These are phyloP conservation scores for Skeletonema grethae DNA, from an alignment of 108 stramenopile species.

Conservation along the genomic window DNA sequence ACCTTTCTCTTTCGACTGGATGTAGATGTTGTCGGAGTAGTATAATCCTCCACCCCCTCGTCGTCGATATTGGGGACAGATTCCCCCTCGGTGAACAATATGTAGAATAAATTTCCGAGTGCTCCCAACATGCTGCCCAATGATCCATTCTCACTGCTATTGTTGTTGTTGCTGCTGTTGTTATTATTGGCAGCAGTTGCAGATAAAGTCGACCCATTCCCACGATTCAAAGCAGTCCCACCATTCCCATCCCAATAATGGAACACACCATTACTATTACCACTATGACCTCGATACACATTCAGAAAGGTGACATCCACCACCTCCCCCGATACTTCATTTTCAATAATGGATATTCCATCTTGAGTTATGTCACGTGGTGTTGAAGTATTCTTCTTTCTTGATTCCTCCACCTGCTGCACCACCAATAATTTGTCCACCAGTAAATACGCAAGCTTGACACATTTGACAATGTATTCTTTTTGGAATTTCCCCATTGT, in stretches of 20 bases:
- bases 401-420: no score
- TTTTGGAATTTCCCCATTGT: background rate
- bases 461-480: constrained; percentile 10
- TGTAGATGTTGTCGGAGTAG: background rate
- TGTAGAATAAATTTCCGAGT: constrained; percentile 3
- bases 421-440: background rate
- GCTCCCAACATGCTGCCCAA: constrained; percentile 5
- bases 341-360: background rate
- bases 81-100: background rate
- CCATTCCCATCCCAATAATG: no score
- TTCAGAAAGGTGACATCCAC: background rate
- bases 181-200: no score
- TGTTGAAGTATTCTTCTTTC: background rate
- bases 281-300: no score
- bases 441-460: constrained; percentile 1
- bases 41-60: no score
- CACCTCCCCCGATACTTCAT: background rate
- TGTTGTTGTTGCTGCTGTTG: background rate
- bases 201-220: no score
- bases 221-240: no score
- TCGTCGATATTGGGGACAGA: background rate
- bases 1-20: background rate
- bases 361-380: background rate
- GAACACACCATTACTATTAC: no score
- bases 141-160: background rate